These are phyloP conservation scores for Ogataea ganodermae DNA, from an alignment of 805 yeast genomes.

Conservation along the genomic window DNA sequence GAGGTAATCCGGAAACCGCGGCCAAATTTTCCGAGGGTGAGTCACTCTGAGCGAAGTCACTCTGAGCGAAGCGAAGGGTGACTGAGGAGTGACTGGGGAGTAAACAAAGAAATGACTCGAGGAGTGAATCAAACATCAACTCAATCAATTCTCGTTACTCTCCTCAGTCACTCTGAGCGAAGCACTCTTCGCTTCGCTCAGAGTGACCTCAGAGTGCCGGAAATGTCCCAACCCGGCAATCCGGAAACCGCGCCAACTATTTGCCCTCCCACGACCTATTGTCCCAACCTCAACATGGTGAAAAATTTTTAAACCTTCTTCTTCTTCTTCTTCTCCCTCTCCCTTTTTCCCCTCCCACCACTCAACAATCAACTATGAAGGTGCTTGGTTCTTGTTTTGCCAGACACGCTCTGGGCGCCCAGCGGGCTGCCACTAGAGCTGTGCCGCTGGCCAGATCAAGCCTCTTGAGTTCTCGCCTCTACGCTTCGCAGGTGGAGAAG, in stretches of 20 bases:
- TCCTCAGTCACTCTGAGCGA: too few relatives aligned
- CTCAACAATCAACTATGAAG: conserved; percentile 3
- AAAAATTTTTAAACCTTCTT: conserved; percentile 14
- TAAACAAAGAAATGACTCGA: too few relatives aligned
- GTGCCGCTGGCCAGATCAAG: conserved; percentile 4
- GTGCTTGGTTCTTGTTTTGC: conserved; percentile 8
- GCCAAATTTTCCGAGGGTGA: too few relatives aligned
- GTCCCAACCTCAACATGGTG: too few relatives aligned
- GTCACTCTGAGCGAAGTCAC: too few relatives aligned
- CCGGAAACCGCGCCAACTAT: conserved; percentile 35
- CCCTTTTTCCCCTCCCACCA: not conserved
- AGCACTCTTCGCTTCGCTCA: conserved; percentile 5
- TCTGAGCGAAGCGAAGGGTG: too few relatives aligned
- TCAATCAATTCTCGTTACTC: too few relatives aligned
- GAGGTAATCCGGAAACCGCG: not conserved
- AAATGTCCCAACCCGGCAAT: conserved; percentile 27
- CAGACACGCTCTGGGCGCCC: conserved; percentile 16
- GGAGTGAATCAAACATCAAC: too few relatives aligned
- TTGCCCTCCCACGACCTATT: conserved; percentile 22
- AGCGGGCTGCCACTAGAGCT: conserved; percentile 1
- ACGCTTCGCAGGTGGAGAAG: conserved; percentile 30
- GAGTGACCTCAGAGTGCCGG: too few relatives aligned
- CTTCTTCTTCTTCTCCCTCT: not conserved
- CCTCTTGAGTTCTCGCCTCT: conserved; percentile 17
- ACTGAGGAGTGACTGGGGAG: too few relatives aligned